These are phyloP conservation scores for Ceratobasidium sp. DNA, from an alignment of 1,284 basidiomycete genomes.

Conservation along the genomic window DNA sequence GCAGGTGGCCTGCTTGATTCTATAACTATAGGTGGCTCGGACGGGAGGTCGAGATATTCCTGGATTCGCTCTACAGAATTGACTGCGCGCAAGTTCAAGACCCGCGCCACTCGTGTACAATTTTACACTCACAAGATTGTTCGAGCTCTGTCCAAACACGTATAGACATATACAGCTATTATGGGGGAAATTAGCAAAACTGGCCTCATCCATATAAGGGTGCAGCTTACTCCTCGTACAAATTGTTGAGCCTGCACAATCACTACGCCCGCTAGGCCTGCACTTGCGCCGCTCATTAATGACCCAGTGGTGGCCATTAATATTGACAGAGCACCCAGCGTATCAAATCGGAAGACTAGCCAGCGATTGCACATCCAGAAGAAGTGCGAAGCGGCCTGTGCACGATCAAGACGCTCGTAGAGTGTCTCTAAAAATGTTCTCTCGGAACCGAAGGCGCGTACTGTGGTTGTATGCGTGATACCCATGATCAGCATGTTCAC, in stretches of 20 bases:
- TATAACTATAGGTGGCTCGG: slow-evolving; percentile 81
- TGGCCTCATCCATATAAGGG: too few relatives aligned
- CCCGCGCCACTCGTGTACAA: slow-evolving; percentile 50
- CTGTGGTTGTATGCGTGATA: neutral
- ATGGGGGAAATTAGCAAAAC: neutral
- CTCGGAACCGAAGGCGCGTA: slow-evolving; percentile 41
- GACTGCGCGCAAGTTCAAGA: slow-evolving; percentile 51
- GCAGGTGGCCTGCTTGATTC: slow-evolving; percentile 76
- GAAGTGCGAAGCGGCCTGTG: slow-evolving; percentile 37
- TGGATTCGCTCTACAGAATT: slow-evolving; percentile 88
- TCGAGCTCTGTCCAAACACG: slow-evolving; percentile 50
- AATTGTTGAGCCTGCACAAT: slow-evolving; percentile 25
- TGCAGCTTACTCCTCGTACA: slow-evolving; percentile 1
- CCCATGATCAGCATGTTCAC: too few relatives aligned
- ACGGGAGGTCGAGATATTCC: slow-evolving; percentile 88
- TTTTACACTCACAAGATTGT: slow-evolving; percentile 48
- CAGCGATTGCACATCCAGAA: slow-evolving; percentile 46
- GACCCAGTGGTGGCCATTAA: slow-evolving; percentile 65
- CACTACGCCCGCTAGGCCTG: slow-evolving; percentile 14
- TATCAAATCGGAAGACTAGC: slow-evolving; percentile 60
- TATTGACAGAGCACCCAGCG: slow-evolving; percentile 72
- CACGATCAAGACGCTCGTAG: slow-evolving; percentile 31
- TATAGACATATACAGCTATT: slow-evolving; percentile 5
- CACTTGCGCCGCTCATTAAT: slow-evolving; percentile 7
- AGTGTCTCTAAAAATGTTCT: slow-evolving; percentile 15